Percentiles rank a stretch among this genome's conserved stretches.
These are phyloP conservation scores for Magnaporthales sp. DNA, from an alignment of 2,329 filamentous ascomycete species.

Conservation along the genomic window DNA sequence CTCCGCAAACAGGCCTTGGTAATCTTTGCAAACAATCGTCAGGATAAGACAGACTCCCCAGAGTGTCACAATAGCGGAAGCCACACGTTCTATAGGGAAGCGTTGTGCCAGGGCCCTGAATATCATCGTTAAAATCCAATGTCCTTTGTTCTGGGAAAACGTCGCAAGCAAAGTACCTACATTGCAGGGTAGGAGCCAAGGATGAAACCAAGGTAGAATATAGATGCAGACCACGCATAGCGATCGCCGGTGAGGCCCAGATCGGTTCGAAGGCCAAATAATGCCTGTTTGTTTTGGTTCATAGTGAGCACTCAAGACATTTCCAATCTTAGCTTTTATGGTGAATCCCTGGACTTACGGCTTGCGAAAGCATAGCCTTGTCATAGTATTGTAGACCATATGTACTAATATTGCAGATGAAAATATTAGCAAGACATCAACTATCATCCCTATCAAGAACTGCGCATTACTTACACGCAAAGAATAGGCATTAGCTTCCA, in stretches of 20 bases:
- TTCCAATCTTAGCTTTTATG: background rate
- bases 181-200: slow-evolving; percentile 44
- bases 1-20: slow-evolving; percentile 15
- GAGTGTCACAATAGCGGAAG: slow-evolving; percentile 48
- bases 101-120: slow-evolving; percentile 25
- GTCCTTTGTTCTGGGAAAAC: background rate
- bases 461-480: slow-evolving; percentile 21
- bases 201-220: slow-evolving; percentile 43
- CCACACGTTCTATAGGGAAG: slow-evolving; percentile 36
- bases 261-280: slow-evolving; percentile 43
- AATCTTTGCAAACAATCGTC: slow-evolving; percentile 18
- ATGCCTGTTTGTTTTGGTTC: slow-evolving; percentile 15
- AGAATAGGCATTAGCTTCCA: slow-evolving; percentile 34
- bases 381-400: slow-evolving; percentile 39
- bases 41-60: slow-evolving; percentile 34
- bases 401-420: slow-evolving; percentile 14
- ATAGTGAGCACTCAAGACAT: background rate
- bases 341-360: slow-evolving; percentile 18
- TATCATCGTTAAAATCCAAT: background rate
- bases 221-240: slow-evolving; percentile 36
- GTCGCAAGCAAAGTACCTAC: background rate
- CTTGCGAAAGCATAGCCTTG: slow-evolving; percentile 45
- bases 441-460: background rate
- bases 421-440: background rate
- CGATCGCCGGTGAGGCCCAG: slow-evolving; percentile 40